Percentiles rank a stretch among this genome's conserved stretches.
Evolutionary conservation across 805 yeast species (phyloP).

Genomic region (Pichia insulana): DNA sequence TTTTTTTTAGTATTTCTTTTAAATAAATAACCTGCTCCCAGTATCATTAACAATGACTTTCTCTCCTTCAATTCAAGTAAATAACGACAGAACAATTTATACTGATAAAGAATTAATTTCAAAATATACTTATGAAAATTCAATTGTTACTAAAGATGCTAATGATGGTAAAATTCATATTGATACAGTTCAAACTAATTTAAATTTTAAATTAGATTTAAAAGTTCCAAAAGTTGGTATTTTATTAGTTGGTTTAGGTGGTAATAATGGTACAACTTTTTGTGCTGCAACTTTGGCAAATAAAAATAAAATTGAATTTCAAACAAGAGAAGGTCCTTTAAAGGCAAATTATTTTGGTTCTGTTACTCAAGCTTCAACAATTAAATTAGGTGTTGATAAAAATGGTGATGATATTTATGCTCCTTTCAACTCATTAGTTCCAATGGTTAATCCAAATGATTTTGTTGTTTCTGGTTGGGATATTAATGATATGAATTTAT

Average conservation of each 20-base stretch:
- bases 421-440: slow-evolving; percentile 84
- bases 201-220: slow-evolving; percentile 80
- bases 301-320: slow-evolving; percentile 66
- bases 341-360: slow-evolving; percentile 83
- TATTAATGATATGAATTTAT: slow-evolving; percentile 62
- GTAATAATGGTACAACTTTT: slow-evolving; percentile 92
- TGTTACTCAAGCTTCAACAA: slow-evolving; percentile 86
- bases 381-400: slow-evolving; percentile 80
- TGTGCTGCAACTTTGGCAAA: slow-evolving; percentile 81
- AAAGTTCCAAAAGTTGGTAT: slow-evolving; percentile 79
- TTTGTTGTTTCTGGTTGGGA: slow-evolving; percentile 94
- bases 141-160: slow-evolving; percentile 49
- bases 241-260: slow-evolving; percentile 90
- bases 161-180: slow-evolving; percentile 56
- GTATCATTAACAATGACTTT: slow-evolving; percentile 12
- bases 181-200: slow-evolving; percentile 62
- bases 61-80: slow-evolving; percentile 41
- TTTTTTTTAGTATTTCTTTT: too few relatives aligned
- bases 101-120: slow-evolving; percentile 46
- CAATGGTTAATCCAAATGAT: slow-evolving; percentile 85
- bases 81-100: slow-evolving; percentile 43
- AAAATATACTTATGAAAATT: slow-evolving; percentile 64
- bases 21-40: neutral
- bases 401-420: slow-evolving; percentile 82
- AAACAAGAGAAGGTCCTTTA: slow-evolving; percentile 70